These are phyloP conservation scores for Pythium sp. DNA, from an alignment of 352 stramenopile genomes.

Conservation along the genomic window DNA sequence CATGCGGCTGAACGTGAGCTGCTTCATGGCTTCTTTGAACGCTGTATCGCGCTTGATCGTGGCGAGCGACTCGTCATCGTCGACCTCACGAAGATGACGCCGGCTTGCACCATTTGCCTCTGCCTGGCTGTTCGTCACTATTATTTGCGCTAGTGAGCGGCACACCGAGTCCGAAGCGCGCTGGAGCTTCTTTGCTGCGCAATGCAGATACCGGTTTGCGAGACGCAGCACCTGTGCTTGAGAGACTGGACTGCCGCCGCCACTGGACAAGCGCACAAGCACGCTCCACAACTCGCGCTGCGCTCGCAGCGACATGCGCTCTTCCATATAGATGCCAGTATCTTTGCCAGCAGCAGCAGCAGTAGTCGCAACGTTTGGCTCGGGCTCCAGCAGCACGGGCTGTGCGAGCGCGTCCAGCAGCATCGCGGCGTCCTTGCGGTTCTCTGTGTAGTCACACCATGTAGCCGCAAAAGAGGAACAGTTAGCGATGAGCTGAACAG, in stretches of 20 bases:
- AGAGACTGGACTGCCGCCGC: not conserved
- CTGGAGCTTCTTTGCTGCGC: slow-evolving; percentile 7
- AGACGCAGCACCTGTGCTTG: slow-evolving; percentile 9
- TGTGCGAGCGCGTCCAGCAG: slow-evolving; percentile 31
- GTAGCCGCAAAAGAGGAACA: not conserved
- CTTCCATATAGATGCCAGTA: slow-evolving; percentile 43
- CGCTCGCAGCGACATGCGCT: slow-evolving; percentile 24
- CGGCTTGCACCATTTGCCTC: not conserved
- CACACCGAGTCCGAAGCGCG: slow-evolving; percentile 6
- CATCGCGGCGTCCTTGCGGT: slow-evolving; percentile 27
- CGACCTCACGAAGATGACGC: not conserved
- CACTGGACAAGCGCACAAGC: slow-evolving; percentile 20
- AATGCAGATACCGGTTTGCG: slow-evolving; percentile 16
- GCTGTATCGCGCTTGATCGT: slow-evolving; percentile 15
- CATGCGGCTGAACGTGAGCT: slow-evolving; percentile 9
- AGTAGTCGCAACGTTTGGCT: not conserved
- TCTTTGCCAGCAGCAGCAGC: slow-evolving; percentile 2
- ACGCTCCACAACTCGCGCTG: slow-evolving; percentile 68
- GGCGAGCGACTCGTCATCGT: slow-evolving; percentile 16
- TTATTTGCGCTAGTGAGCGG: slow-evolving; percentile 11
- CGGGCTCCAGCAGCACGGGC: slow-evolving; percentile 18
- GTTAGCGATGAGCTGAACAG: not conserved
- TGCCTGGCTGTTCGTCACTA: not conserved
- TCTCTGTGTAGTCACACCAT: slow-evolving; percentile 25
- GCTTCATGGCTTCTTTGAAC: slow-evolving; percentile 17